Conservation (phyloP, 2,329 filamentous ascomycete species). For the Cytospora piceae region DNA sequence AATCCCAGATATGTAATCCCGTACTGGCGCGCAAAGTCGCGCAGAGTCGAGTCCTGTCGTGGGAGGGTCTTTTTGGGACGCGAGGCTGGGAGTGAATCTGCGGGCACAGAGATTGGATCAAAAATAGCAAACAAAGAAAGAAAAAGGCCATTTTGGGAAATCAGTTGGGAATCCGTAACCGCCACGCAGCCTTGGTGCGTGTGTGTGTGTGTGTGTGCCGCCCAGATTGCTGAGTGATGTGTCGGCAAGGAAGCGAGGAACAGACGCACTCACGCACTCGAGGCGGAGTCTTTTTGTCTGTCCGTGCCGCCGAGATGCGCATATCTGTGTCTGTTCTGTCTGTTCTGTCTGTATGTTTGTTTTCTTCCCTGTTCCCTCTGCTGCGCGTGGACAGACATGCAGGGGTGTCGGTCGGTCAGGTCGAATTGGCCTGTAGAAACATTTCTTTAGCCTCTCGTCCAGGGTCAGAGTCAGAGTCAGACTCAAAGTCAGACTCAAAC, state of each 20-base stretch:
- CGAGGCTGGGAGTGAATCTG: slow-evolving; percentile 15
- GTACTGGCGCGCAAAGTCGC: background rate
- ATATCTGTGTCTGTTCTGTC: background rate
- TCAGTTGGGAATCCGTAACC: slow-evolving; percentile 20
- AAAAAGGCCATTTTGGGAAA: slow-evolving; percentile 6
- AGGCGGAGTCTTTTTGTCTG: slow-evolving; percentile 9
- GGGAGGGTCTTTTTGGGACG: background rate
- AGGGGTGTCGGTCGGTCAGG: slow-evolving; percentile 5
- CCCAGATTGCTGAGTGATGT: background rate
- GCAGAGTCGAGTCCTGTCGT: slow-evolving; percentile 1
- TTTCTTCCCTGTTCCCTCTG: background rate
- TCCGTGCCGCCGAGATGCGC: background rate
- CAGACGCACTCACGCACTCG: background rate
- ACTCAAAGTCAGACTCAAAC: too few relatives aligned
- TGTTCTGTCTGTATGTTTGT: background rate
- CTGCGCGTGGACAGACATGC: slow-evolving; percentile 3
- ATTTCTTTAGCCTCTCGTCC: slow-evolving; percentile 23
- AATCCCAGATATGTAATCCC: background rate
- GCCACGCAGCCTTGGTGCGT: slow-evolving; percentile 14
- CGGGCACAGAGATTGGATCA: slow-evolving; percentile 13
- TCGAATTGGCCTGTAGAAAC: slow-evolving; percentile 28
- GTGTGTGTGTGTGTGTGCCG: slow-evolving; percentile 7
- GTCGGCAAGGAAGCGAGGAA: background rate
- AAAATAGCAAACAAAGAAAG: slow-evolving; percentile 21
- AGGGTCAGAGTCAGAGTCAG: slow-evolving; percentile 6